phyloP scores from a whole-genome alignment of 371 early-diverging fungal species.

The Mucor circinelloides region DNA sequence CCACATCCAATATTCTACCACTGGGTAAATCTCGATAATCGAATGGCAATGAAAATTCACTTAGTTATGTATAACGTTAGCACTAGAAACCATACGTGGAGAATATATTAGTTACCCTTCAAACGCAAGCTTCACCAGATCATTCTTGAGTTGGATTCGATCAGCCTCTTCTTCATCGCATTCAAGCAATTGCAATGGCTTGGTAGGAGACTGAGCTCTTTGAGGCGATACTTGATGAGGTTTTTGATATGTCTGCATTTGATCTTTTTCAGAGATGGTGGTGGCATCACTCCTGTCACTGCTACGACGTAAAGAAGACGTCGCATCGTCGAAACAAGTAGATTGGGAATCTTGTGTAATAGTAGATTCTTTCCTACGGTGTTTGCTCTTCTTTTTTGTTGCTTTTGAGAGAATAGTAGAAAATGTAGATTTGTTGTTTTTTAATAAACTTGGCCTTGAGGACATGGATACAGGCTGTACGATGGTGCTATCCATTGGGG shows the following conservation, averaged over 20 bases:
- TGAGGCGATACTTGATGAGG: neutral
- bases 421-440: slow-evolving; percentile 14
- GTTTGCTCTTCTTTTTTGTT: slow-evolving; percentile 10
- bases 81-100: neutral
- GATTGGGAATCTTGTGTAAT: slow-evolving; percentile 3
- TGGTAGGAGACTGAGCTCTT: neutral
- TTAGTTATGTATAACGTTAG: neutral
- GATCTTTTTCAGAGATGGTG: slow-evolving; percentile 11
- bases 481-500: neutral
- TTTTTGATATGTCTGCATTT: neutral
- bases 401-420: slow-evolving; percentile 25
- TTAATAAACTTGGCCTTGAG: neutral
- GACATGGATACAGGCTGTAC: neutral
- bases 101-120: slow-evolving; percentile 28
- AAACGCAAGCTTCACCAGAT: slow-evolving; percentile 40
- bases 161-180: slow-evolving; percentile 40
- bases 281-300: slow-evolving; percentile 11
- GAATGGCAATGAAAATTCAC: slow-evolving; percentile 34
- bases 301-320: slow-evolving; percentile 6
- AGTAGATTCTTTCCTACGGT: neutral
- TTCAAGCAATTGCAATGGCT: slow-evolving; percentile 11
- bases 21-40: slow-evolving; percentile 20
- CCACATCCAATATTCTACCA: slow-evolving; percentile 29
- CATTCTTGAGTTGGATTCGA: slow-evolving; percentile 38
- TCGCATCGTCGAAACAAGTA: slow-evolving; percentile 9